Conservation (phyloP, 305 asterid species). For the Petunia hybrid region DNA sequence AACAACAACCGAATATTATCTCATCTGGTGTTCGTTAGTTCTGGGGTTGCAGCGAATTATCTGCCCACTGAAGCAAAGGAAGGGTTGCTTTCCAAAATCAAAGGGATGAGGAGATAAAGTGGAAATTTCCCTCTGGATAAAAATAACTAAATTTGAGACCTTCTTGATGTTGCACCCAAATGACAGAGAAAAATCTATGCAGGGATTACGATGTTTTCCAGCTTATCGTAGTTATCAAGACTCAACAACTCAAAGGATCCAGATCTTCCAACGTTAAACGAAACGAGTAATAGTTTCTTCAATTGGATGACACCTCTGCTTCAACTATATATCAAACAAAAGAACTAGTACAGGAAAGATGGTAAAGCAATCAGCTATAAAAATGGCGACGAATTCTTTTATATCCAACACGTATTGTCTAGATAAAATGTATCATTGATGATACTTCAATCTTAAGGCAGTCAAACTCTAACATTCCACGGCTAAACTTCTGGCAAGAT, state of each 20-base stretch:
- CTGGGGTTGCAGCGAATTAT: background rate
- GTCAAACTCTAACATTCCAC: background rate
- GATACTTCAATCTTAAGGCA: background rate
- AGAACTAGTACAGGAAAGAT: background rate
- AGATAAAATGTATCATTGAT: background rate
- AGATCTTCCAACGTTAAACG: too few species aligned
- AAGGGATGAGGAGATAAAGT: too few species aligned
- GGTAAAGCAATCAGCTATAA: background rate
- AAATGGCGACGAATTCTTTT: conserved; percentile 18
- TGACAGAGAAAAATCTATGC: background rate
- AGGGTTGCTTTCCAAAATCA: too few species aligned
- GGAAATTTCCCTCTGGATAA: too few species aligned
- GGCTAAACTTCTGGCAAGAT: conserved; percentile 6
- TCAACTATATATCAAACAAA: background rate
- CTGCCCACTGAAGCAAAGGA: background rate
- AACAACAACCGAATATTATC: background rate
- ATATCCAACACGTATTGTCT: background rate
- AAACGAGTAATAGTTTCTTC: background rate
- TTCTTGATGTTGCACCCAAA: too few species aligned
- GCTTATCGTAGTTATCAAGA: background rate
- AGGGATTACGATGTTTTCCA: background rate
- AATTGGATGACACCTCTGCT: background rate
- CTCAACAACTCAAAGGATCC: too few species aligned
- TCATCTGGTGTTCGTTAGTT: background rate
- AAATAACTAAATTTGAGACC: too few species aligned